phyloP scores from a whole-genome alignment of 176 grass and related monocot genomes.

The Tillandsia fasciculata region DNA sequence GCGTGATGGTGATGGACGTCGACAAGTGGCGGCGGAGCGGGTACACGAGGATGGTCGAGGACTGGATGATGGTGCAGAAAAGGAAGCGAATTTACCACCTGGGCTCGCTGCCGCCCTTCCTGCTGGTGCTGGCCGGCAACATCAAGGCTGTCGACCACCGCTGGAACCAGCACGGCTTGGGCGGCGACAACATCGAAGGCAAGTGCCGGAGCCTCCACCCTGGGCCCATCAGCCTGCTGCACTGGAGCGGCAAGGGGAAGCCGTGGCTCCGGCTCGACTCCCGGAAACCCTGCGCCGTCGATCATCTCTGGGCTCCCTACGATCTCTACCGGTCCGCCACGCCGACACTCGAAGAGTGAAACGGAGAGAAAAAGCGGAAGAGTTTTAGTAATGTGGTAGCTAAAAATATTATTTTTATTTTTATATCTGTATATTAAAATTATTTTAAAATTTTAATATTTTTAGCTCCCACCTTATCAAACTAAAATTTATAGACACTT shows the following conservation, averaged over 20 bases:
- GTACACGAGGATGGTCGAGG: constrained; percentile 46
- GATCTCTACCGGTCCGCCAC: constrained; percentile 56
- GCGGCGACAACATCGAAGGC: constrained; percentile 64
- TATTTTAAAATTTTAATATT: no score
- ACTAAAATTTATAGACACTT: no score
- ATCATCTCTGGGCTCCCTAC: constrained; percentile 73
- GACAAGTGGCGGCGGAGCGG: constrained; percentile 31
- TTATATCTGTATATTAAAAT: no score
- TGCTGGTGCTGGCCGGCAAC: constrained; percentile 61
- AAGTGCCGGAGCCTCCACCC: constrained; percentile 59
- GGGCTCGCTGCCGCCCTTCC: constrained; percentile 66
- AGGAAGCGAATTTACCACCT: constrained; percentile 60
- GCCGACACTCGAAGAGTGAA: constrained; percentile 52
- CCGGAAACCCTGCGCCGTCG: constrained; percentile 51
- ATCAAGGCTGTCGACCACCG: constrained; percentile 67
- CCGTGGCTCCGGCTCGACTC: constrained; percentile 66
- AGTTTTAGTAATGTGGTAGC: no score
- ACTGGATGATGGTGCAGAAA: constrained; percentile 85
- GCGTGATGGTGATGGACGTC: constrained; percentile 83
- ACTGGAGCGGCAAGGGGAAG: constrained; percentile 79
- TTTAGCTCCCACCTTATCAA: no score
- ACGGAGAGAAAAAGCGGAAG: not conserved
- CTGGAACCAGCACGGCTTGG: constrained; percentile 84
- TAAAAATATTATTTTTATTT: no score
- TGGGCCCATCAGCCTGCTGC: constrained; percentile 61